phyloP scores from a whole-genome alignment of 805 yeast species.

The Candida berthetii region DNA sequence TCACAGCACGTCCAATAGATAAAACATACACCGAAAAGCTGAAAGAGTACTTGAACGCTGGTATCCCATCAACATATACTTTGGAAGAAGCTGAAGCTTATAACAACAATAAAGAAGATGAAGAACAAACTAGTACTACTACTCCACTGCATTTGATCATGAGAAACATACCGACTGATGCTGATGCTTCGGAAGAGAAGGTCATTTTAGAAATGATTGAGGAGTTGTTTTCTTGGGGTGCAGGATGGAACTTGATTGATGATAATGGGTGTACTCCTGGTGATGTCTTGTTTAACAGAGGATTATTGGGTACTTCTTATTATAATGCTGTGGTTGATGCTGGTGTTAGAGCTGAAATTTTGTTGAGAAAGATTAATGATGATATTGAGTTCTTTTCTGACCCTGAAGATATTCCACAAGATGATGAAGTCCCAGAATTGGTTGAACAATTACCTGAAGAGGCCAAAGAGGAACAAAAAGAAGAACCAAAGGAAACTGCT shows the following conservation, averaged over 20 bases:
- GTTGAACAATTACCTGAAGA: constrained; percentile 14
- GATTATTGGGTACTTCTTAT: constrained; percentile 33
- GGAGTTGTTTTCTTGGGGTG: constrained; percentile 74
- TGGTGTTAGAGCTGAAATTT: constrained; percentile 84
- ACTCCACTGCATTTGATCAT: constrained; percentile 75
- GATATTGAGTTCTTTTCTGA: constrained; percentile 54
- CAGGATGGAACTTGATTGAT: constrained; percentile 85
- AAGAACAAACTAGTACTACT: constrained; percentile 44
- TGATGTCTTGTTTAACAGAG: constrained; percentile 59
- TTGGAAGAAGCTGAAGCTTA: constrained; percentile 66
- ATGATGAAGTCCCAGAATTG: constrained; percentile 10
- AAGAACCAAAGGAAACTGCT: constrained; percentile 9
- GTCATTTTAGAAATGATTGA: constrained; percentile 52
- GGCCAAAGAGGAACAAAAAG: constrained; percentile 11
- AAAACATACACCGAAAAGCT: constrained; percentile 38
- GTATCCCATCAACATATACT: constrained; percentile 81
- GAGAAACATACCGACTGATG: constrained; percentile 39
- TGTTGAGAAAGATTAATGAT: constrained; percentile 67
- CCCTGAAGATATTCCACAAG: constrained; percentile 23
- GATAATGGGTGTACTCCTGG: constrained; percentile 76
- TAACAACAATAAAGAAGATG: constrained; percentile 34
- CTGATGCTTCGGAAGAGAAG: constrained; percentile 32
- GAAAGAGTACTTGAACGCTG: constrained; percentile 42
- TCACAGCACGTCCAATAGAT: constrained; percentile 43
- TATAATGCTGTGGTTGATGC: constrained; percentile 60